Evolutionary conservation across 495 filamentous ascomycete genomes (phyloP).

Genomic region (Hypoxylon rickii): DNA sequence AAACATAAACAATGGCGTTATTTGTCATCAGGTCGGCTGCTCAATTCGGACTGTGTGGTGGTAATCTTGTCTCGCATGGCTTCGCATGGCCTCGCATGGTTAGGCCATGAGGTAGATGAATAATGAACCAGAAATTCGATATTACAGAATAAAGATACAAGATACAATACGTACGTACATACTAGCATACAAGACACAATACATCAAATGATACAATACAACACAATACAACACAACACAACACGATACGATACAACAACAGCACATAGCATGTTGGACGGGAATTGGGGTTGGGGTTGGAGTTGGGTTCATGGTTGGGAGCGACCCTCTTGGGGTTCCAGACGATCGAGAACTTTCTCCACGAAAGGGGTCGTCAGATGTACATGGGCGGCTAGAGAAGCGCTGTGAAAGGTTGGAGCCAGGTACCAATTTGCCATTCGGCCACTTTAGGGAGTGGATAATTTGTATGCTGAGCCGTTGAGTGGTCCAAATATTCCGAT

Average conservation of each 20-base stretch:
- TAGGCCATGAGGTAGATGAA: slow-evolving; percentile 31
- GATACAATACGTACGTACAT: neutral
- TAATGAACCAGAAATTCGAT: slow-evolving; percentile 24
- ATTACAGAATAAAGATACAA: neutral
- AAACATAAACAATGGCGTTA: slow-evolving; percentile 9
- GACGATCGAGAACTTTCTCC: slow-evolving; percentile 38
- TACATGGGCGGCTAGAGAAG: slow-evolving; percentile 50
- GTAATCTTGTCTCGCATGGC: slow-evolving; percentile 34
- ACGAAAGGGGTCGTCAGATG: slow-evolving; percentile 34
- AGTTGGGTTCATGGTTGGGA: slow-evolving; percentile 18
- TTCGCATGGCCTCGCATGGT: slow-evolving; percentile 26
- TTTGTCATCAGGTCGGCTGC: slow-evolving; percentile 24
- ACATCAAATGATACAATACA: neutral
- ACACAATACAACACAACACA: too few species aligned
- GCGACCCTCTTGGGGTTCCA: slow-evolving; percentile 25
- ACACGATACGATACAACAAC: too few species aligned
- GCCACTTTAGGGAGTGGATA: slow-evolving; percentile 43
- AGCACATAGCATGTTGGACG: slow-evolving; percentile 17
- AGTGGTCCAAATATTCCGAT: slow-evolving; percentile 44
- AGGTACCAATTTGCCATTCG: slow-evolving; percentile 40
- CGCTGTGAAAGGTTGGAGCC: slow-evolving; percentile 47
- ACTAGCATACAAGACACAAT: neutral
- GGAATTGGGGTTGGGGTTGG: slow-evolving; percentile 6
- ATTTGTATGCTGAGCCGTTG: slow-evolving; percentile 34
- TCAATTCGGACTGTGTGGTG: slow-evolving; percentile 12